Evolutionary conservation across 2,329 filamentous ascomycete species (phyloP), one percentile per base, ranked within the genome.

Genomic region (Cercospora zeina): DNA sequence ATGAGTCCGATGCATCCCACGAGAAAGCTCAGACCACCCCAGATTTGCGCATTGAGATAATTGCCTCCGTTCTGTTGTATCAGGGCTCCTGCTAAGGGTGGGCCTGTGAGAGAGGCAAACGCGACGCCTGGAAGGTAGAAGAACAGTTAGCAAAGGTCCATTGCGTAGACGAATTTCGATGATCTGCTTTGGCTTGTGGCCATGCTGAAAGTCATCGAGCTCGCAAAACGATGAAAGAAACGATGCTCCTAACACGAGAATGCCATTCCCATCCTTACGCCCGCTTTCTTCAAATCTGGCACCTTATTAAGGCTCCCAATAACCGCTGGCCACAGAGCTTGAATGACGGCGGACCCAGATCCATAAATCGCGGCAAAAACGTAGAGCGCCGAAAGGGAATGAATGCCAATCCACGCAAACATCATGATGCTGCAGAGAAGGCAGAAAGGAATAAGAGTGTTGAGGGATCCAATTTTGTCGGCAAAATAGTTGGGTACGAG

Each of bases 401-500:
- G 63, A 1, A 88, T 82, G 0, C 78, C 80, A 1, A 80, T 79
- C 86, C 87, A 89, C 57, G 78, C 79, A 67, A 81, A 86, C 34
- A 85, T 73, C 62, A 84, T 74, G 13, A 82, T 71, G 1, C 78
- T 77, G 2, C 82, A 76, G 3, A 79, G 62, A 10, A 80, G 70
- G 2, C 76, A 77, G 54, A 81, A 79, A 0, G 84, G 79, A n/a
- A 85, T 79, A 27, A 85, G 77, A 1, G 80, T 78, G 67, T 87
- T 87, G 53, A 86, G 75, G 0, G 83, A 79, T 0, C 86, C 85
- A 2, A 83, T 73, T 6, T 74, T 77, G 70, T 87, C 84, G 0
- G 84, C 84, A 5, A 87, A 68, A 63, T 79, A 80, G 11, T 81
- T 81, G 0, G 82, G 80, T 0, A 85, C 65, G 0, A 85, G 72